phyloP scores from a whole-genome alignment of 192 early-diverging fungal species.

The Piromyces finnis region DNA sequence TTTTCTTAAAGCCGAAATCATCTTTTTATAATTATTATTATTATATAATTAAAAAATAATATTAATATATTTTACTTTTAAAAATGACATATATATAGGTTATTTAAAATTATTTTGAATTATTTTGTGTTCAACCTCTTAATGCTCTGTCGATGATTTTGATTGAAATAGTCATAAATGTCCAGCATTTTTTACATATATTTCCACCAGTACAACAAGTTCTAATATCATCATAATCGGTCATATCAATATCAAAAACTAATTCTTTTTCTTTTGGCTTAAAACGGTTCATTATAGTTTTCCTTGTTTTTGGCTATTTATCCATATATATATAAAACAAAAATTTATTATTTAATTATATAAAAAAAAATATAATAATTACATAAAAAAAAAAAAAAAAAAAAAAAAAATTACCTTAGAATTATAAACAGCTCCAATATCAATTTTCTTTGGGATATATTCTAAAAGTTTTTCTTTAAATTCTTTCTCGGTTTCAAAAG shows the following conservation, averaged over 20 bases:
- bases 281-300: slow-evolving; percentile 27
- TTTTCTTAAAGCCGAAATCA: slow-evolving; percentile 87
- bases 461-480: slow-evolving; percentile 55
- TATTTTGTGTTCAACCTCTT: no score
- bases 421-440: slow-evolving; percentile 93
- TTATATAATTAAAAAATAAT: no score
- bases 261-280: slow-evolving; percentile 69
- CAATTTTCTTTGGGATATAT: slow-evolving; percentile 78
- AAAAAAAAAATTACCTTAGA: slow-evolving; percentile 19
- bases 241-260: slow-evolving; percentile 99
- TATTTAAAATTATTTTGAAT: no score
- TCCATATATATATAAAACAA: background rate
- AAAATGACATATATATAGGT: no score
- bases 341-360: no score
- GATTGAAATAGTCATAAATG: slow-evolving; percentile 82
- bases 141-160: slow-evolving; percentile 65
- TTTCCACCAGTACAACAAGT: slow-evolving; percentile 68
- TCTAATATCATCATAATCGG: slow-evolving; percentile 92
- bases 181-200: slow-evolving; percentile 83
- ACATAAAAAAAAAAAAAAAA: no score
- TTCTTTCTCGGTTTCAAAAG: slow-evolving; percentile 50
- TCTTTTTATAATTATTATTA: slow-evolving; percentile 15
- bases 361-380: no score
- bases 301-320: background rate
- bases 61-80: no score